Conservation (phyloP, 1,284 basidiomycete genomes). For the Heliocybe sulcata region DNA sequence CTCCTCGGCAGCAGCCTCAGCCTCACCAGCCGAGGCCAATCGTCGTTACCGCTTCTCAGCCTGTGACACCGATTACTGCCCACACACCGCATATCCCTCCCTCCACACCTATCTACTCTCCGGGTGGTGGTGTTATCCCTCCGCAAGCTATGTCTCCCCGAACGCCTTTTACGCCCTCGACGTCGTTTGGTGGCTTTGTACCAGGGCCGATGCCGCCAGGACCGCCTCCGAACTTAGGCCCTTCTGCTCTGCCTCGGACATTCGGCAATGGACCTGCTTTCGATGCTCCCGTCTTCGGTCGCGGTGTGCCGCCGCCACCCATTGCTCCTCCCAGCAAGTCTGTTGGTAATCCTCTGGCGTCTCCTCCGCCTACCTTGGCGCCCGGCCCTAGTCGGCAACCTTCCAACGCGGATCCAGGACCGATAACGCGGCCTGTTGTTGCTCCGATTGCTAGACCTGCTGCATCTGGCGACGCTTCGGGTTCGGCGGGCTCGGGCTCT, state of each 20-base stretch:
- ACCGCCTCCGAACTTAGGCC: slow-evolving; percentile 36
- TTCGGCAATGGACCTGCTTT: slow-evolving; percentile 41
- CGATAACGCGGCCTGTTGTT: slow-evolving; percentile 45
- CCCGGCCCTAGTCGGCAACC: slow-evolving; percentile 25
- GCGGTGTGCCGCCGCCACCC: slow-evolving; percentile 35
- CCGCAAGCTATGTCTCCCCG: slow-evolving; percentile 44
- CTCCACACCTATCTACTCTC: slow-evolving; percentile 38
- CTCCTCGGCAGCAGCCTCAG: slow-evolving; percentile 19
- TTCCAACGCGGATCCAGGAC: slow-evolving; percentile 40
- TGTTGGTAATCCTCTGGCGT: slow-evolving; percentile 25
- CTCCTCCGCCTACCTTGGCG: slow-evolving; percentile 28
- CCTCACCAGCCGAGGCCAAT: slow-evolving; percentile 10
- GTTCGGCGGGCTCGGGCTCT: slow-evolving; percentile 51
- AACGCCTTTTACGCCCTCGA: slow-evolving; percentile 34
- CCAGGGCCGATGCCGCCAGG: slow-evolving; percentile 33
- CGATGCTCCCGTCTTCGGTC: slow-evolving; percentile 37
- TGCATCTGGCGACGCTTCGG: slow-evolving; percentile 17
- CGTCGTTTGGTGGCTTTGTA: slow-evolving; percentile 40
- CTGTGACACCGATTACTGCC: slow-evolving; percentile 26
- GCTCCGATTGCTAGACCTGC: slow-evolving; percentile 33
- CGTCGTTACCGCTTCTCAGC: slow-evolving; percentile 22
- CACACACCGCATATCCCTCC: slow-evolving; percentile 26
- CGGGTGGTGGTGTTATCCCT: slow-evolving; percentile 34
- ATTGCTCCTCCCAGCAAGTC: slow-evolving; percentile 40
- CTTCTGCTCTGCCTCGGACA: slow-evolving; percentile 44